A percentile compares a stretch with the other conserved stretches of the same genome.
Evolutionary conservation across 1,284 basidiomycete genomes (phyloP).

Genomic region (Rhodotorula mucilaginosa): DNA sequence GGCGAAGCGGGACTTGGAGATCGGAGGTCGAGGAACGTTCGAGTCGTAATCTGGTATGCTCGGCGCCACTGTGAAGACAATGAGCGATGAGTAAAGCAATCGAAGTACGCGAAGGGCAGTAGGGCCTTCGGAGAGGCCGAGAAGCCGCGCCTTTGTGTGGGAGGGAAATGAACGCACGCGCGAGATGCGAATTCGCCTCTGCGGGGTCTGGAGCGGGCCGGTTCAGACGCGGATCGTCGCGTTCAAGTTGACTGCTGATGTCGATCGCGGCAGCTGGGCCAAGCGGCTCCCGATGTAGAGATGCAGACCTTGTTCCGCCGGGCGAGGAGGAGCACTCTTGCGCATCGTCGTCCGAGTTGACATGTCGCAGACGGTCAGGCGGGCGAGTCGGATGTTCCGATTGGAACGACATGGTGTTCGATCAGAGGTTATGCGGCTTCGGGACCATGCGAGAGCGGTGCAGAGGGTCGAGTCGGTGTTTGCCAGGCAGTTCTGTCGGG

Average conservation of each 20-base stretch:
- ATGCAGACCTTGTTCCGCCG: neutral
- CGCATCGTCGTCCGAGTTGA: neutral
- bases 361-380: neutral
- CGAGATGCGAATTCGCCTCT: neutral
- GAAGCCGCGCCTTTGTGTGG: neutral
- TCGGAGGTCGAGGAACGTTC: neutral
- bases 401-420: neutral
- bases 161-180: neutral
- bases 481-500: neutral
- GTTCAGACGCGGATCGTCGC: neutral
- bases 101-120: neutral
- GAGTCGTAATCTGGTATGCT: neutral
- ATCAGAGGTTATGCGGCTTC: neutral
- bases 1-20: slow-evolving; percentile 11
- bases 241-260: neutral
- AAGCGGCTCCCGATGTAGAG: slow-evolving; percentile 2
- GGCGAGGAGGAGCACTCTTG: neutral
- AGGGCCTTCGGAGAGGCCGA: neutral
- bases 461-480: neutral
- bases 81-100: neutral
- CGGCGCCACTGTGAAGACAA: neutral
- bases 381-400: neutral
- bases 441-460: neutral
- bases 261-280: neutral
- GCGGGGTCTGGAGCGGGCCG: neutral